Base-by-base conservation (phyloP, 164 flowering plant genomes). In the Macadamia integrifolia region DNA sequence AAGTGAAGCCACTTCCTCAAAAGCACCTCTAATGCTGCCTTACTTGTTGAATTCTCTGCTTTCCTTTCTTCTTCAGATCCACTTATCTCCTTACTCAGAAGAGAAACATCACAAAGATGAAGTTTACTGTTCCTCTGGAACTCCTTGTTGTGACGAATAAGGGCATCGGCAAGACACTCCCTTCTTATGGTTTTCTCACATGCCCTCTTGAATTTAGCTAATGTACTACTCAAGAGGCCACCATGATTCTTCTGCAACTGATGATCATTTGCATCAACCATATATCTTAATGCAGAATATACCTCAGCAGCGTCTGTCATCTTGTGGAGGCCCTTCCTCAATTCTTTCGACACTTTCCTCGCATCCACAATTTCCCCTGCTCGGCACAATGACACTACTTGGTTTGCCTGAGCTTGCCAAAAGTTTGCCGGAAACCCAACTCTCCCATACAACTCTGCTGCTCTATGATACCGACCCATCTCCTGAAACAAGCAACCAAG, bases 271-370 rank as follows among this genome's bases (percentile, higher is more conserved):
- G 23, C 23, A 23, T 23, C 23, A 23, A 23, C 92, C 85, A 94
- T 68, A 78, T 94, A 98, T 12, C 87, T 69, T 58, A 94, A 75
- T 0, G 99, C 97, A 77, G 92, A 98, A 70, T 92, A 93, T 77
- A 94, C 79, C 65, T 94, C 99, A 32, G 90, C 91, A 78, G 98
- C 78, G 70, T 90, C 90, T 1, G 97, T 92, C 95, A 92, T 89
- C 75, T 90, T 94, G 76, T 92, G 75, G 40, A 98, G 23, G 23
- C 23, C 23, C 23, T 23, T 23, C 23, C 23, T 23, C 23, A 23
- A 23, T 23, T 23, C 23, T 23, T 23, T 23, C 23, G 23, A 23
- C 23, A 23, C 23, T 23, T 23, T 23, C 23, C 23, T 23, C 23
- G 23, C 23, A 23, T 23, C 23, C 23, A 23, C 23, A 23, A 23